These are phyloP conservation scores for Vanrija pseudolonga DNA, from an alignment of 1,284 basidiomycete genomes.

Conservation along the genomic window DNA sequence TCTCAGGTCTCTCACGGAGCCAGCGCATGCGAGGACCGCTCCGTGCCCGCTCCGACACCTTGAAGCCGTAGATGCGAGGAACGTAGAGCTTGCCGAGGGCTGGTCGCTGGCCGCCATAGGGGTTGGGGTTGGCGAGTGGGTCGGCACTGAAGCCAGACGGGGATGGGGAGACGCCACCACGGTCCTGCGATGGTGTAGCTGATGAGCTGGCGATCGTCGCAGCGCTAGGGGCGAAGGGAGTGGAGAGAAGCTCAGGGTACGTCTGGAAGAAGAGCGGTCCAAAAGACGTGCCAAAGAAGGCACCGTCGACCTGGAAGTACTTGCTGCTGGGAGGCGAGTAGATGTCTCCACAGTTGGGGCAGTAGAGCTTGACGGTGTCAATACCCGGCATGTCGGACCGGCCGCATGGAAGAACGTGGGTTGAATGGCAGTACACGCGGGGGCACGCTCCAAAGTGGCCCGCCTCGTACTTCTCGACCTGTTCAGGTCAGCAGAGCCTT, in stretches of 20 bases:
- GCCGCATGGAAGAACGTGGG: conserved; percentile 91
- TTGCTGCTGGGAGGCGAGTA: conserved; percentile 93
- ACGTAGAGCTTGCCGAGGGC: conserved; percentile 82
- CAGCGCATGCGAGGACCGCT: conserved; percentile 96
- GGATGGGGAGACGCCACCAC: conserved; percentile 11
- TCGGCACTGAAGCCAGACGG: conserved; percentile 28
- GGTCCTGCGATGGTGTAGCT: conserved; percentile 3
- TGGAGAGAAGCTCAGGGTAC: conserved; percentile 83
- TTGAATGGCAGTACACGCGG: conserved; percentile 86
- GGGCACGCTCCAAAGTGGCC: conserved; percentile 93
- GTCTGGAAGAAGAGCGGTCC: conserved; percentile 96
- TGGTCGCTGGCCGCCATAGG: conserved; percentile 69
- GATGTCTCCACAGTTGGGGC: conserved; percentile 97
- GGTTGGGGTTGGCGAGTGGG: conserved; percentile 62
- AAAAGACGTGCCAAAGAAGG: conserved; percentile 99
- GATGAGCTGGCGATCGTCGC: conserved; percentile 34
- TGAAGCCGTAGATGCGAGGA: conserved; percentile 83
- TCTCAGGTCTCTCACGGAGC: conserved; percentile 80
- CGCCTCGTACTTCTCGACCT: conserved; percentile 95
- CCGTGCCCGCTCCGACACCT: conserved; percentile 60
- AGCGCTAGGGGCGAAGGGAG: conserved; percentile 60
- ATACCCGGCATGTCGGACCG: conserved; percentile 94
- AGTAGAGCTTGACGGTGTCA: conserved; percentile 97
- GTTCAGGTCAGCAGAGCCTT: conserved; percentile 5
- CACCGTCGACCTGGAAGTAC: conserved; percentile 96